Evolutionary conservation across 2,329 filamentous ascomycete genomes (phyloP).

Genomic region (Davidsoniella virescens): DNA sequence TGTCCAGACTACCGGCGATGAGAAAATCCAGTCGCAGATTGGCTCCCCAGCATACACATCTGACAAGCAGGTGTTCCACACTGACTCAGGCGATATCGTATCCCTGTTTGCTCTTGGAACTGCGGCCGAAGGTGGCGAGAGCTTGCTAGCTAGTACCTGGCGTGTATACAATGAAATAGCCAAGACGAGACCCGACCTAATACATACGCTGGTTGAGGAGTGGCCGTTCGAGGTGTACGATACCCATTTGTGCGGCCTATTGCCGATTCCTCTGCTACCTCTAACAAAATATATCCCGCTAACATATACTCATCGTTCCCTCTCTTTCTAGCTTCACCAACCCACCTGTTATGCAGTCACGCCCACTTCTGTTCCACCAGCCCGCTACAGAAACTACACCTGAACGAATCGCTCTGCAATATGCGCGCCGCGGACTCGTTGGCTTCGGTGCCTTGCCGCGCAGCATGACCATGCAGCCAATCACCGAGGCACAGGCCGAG

Average conservation of each 20-base stretch:
- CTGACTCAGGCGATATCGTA: slow-evolving; percentile 37
- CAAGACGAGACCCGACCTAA: slow-evolving; percentile 36
- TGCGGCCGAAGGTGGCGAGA: slow-evolving; percentile 32
- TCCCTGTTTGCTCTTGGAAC: slow-evolving; percentile 38
- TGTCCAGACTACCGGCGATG: slow-evolving; percentile 20
- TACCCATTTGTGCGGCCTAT: not conserved
- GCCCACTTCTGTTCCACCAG: slow-evolving; percentile 13
- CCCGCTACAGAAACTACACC: slow-evolving; percentile 19
- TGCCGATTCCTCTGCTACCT: not conserved
- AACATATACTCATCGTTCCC: slow-evolving; percentile 1
- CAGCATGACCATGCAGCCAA: slow-evolving; percentile 36
- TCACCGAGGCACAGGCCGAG: slow-evolving; percentile 36
- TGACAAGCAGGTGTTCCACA: slow-evolving; percentile 40
- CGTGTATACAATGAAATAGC: slow-evolving; percentile 45
- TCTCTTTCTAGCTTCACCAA: slow-evolving; percentile 1
- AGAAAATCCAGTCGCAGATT: slow-evolving; percentile 3
- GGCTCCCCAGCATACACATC: slow-evolving; percentile 8
- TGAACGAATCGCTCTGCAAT: slow-evolving; percentile 42
- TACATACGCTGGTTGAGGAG: slow-evolving; percentile 31
- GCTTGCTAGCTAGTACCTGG: slow-evolving; percentile 36
- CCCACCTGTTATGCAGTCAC: slow-evolving; percentile 6
- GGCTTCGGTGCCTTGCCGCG: slow-evolving; percentile 23
- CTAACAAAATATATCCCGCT: not conserved
- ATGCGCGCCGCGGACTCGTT: slow-evolving; percentile 19
- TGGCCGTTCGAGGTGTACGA: slow-evolving; percentile 14